Evolutionary conservation across 2,329 filamentous ascomycete species (phyloP).

Genomic region (Penicillium janthinellum): DNA sequence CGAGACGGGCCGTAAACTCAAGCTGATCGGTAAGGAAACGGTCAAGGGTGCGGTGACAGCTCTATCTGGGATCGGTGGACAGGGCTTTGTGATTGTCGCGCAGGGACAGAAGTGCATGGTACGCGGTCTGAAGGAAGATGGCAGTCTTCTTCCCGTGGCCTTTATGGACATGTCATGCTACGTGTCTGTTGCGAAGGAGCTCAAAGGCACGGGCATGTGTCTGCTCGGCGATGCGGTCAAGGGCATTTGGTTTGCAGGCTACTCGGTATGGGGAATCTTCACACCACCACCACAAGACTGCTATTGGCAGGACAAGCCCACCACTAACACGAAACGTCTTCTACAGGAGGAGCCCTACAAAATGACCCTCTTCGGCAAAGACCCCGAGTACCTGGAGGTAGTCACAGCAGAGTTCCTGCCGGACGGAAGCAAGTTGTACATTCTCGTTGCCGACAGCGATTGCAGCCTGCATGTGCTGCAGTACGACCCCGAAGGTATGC

Average conservation of each 20-base stretch:
- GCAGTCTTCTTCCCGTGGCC: slow-evolving; percentile 85
- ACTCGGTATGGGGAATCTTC: slow-evolving; percentile 61
- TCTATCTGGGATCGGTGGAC: slow-evolving; percentile 78
- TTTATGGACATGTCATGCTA: slow-evolving; percentile 98
- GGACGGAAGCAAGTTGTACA: slow-evolving; percentile 76
- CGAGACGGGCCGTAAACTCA: slow-evolving; percentile 82
- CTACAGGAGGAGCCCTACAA: slow-evolving; percentile 85
- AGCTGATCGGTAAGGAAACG: slow-evolving; percentile 84
- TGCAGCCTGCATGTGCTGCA: slow-evolving; percentile 86
- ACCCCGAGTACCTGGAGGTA: slow-evolving; percentile 74
- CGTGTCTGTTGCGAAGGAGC: slow-evolving; percentile 79
- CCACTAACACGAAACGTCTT: slow-evolving; percentile 1
- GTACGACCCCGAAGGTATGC: slow-evolving; percentile 90
- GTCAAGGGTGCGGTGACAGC: slow-evolving; percentile 91
- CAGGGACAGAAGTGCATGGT: slow-evolving; percentile 99
- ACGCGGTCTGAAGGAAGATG: slow-evolving; percentile 91
- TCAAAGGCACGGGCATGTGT: slow-evolving; percentile 81
- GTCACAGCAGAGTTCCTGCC: slow-evolving; percentile 85
- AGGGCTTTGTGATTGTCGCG: slow-evolving; percentile 84
- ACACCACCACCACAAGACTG: too few species aligned
- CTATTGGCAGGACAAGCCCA: background rate
- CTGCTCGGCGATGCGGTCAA: slow-evolving; percentile 89
- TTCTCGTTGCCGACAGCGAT: slow-evolving; percentile 81
- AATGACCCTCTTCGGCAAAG: slow-evolving; percentile 90
- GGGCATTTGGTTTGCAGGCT: slow-evolving; percentile 94